A percentile compares a stretch with the other conserved stretches of the same genome.
These are phyloP conservation scores for Phytophthora sp. DNA, from an alignment of 352 stramenopile genomes.

Conservation along the genomic window DNA sequence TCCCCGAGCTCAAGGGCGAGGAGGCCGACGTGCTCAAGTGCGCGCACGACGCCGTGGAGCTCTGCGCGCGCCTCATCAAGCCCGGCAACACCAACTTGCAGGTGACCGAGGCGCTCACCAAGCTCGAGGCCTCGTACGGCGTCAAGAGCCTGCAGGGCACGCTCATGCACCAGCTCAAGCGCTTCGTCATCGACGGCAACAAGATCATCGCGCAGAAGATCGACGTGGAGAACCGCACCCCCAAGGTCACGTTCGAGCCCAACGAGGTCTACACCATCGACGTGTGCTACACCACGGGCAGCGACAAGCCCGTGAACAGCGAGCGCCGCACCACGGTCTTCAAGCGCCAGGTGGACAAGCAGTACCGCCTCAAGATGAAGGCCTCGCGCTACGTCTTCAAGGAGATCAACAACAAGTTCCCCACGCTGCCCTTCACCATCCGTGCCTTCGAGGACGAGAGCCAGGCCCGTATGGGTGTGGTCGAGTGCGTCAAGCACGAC, in stretches of 20 bases:
- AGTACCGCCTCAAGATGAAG: constrained; percentile 97
- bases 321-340: constrained; percentile 97
- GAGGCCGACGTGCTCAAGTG: constrained; percentile 97
- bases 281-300: constrained; percentile 98
- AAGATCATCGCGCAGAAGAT: constrained; percentile 95
- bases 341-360: constrained; percentile 99
- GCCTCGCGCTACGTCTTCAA: constrained; percentile 96
- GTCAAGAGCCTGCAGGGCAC: constrained; percentile 98
- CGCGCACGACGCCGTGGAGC: constrained; percentile 97
- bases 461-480: constrained; percentile 97
- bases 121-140: constrained; percentile 95
- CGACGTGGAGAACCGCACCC: constrained; percentile 89
- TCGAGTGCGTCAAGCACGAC: constrained; percentile 98
- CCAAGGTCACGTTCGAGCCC: constrained; percentile 94
- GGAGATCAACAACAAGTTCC: constrained; percentile 98
- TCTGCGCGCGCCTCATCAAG: constrained; percentile 97
- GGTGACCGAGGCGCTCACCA: constrained; percentile 95
- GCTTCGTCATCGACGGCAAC: constrained; percentile 98
- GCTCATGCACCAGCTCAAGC: constrained; percentile 99
- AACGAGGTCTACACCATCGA: constrained; percentile 99
- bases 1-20: constrained; percentile 66
- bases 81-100: constrained; percentile 97
- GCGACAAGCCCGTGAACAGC: constrained; percentile 93
- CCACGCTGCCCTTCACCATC: constrained; percentile 98
- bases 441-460: constrained; percentile 95